Percentiles rank a stretch among this genome's conserved stretches.
Evolutionary conservation across 495 filamentous ascomycete genomes (phyloP).

Genomic region (Trichoderma asperelloides): DNA sequence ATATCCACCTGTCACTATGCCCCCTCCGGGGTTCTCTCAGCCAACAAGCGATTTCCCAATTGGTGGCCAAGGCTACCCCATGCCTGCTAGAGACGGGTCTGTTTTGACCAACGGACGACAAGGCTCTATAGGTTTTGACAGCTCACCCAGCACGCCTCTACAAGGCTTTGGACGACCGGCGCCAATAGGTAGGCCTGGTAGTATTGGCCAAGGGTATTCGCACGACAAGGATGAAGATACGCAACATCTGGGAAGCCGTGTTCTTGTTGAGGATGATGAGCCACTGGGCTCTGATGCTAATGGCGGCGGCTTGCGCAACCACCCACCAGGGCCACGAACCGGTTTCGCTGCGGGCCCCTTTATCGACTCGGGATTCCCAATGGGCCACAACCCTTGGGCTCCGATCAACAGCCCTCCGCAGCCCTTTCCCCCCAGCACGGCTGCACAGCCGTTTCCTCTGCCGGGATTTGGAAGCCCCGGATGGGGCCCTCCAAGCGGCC

Average conservation of each 20-base stretch:
- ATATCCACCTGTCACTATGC: conserved; percentile 50
- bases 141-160: conserved; percentile 23
- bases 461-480: conserved; percentile 14
- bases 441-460: conserved; percentile 13
- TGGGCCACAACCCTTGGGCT: conserved; percentile 22
- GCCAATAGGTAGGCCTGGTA: conserved; percentile 82
- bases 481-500: conserved; percentile 21
- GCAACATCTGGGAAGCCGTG: conserved; percentile 84
- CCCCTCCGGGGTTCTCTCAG: conserved; percentile 46
- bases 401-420: background rate
- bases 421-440: background rate
- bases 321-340: conserved; percentile 10
- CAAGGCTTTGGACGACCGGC: conserved; percentile 72
- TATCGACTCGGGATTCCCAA: conserved; percentile 19
- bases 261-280: conserved; percentile 57
- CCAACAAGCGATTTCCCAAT: conserved; percentile 33
- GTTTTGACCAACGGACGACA: conserved; percentile 36
- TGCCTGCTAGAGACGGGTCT: conserved; percentile 24
- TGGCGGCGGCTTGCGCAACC: background rate
- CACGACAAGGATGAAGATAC: conserved; percentile 59
- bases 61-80: conserved; percentile 23
- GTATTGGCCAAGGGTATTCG: conserved; percentile 46
- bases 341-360: conserved; percentile 19
- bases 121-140: conserved; percentile 36
- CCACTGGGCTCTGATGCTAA: background rate